Base-by-base conservation (phyloP, 1,284 basidiomycete species). In the Pseudozyma sp. region DNA sequence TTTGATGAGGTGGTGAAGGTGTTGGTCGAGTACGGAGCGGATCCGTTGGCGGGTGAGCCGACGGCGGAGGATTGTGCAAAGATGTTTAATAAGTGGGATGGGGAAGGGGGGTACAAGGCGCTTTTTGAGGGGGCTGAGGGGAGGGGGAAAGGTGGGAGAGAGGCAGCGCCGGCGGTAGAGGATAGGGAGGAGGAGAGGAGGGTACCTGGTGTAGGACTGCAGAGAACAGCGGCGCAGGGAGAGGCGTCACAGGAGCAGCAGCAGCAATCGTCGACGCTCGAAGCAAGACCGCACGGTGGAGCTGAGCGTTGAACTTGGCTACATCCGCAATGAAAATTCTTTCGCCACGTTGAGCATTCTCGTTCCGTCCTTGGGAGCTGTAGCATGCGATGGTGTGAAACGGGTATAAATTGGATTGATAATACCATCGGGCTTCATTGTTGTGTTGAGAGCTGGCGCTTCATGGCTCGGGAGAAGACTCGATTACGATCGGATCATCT, bases 41-140 rank as follows among this genome's bases (percentile, higher is more conserved):
- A 93, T 85, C 89, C 91, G 1, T 86, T 89, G 47, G 77, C 88
- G 2, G 93, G 93, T 4, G 88, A 87, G 49, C 93, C 93, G 2
- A 92, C 87, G 42, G 93, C 92, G 0, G 89, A 92, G 52, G 89
- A 93, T 77, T 89, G 90, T 1, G 92, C 85, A 4, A 67, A 70
- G 39, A 83, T 86, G 77, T 86, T 82, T 52, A 76, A 76, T 40
- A 79, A 59, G 58, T 77, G 73, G 74, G 71, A 81, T 0, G 78
- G 69, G 13, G 66, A 78, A 19, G 31, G 19, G 6, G 79, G 79
- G 3, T 66, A 62, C 38, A 65, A 62, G 49, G 39, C 54, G 36
- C 57, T 79, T 4, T 81, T 81, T 45, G 61, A 73, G 44, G 25
- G 52, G 4, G 79, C 79, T 13, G 19, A 45, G 14, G 79, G 76